Conservation (phyloP, 768 basidiomycete species). For the Pisolithus microcarpus region DNA sequence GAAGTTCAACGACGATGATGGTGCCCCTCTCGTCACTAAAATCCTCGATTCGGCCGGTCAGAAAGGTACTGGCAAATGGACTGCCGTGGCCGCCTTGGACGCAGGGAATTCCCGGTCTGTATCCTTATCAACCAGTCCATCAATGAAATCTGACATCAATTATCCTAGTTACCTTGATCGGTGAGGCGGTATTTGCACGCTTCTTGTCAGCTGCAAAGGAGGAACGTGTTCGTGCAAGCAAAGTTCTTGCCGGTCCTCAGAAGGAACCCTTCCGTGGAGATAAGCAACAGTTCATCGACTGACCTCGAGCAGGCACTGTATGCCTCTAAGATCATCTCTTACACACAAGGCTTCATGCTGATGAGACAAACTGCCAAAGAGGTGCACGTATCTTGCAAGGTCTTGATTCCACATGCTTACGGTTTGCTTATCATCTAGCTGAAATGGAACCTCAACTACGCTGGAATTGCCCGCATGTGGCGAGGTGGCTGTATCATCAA, state of each 20-base stretch:
- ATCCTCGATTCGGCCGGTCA: conserved; percentile 96
- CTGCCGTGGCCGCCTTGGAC: conserved; percentile 93
- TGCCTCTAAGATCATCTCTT: conserved; percentile 99
- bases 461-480: conserved; percentile 99
- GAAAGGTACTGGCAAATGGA: conserved; percentile 99
- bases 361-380: conserved; percentile 98
- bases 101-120: conserved; percentile 76
- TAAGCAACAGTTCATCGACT: conserved; percentile 97
- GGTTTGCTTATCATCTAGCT: conserved; percentile 33
- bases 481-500: conserved; percentile 99
- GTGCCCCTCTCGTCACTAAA: conserved; percentile 83
- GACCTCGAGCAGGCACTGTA: conserved; percentile 99
- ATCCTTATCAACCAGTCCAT: conserved; percentile 3
- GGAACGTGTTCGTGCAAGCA: conserved; percentile 91
- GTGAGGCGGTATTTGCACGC: conserved; percentile 98
- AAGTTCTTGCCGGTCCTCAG: conserved; percentile 82
- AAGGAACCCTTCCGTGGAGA: conserved; percentile 93
- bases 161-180: conserved; percentile 85
- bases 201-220: conserved; percentile 96
- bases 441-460: conserved; percentile 91
- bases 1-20: conserved; percentile 94
- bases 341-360: conserved; percentile 99
- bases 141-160: conserved; percentile 3
- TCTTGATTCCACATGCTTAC: conserved; percentile 4
- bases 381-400: conserved; percentile 30